Conservation (phyloP, 2,329 filamentous ascomycete genomes). For the Podosphaera xanthii region DNA sequence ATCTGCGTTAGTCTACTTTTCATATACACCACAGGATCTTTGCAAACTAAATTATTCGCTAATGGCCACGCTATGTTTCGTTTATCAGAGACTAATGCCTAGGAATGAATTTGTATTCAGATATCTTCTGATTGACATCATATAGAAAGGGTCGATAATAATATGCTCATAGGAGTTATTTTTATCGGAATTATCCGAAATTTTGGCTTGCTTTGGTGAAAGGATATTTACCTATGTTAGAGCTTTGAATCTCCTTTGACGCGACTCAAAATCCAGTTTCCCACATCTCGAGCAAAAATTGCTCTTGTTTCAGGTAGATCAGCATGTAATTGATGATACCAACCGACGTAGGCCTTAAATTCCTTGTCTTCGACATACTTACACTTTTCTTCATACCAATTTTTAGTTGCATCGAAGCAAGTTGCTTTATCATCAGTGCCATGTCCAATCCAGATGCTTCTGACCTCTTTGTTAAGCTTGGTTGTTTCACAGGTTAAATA, state of each 20-base stretch:
- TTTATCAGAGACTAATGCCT: too few relatives aligned
- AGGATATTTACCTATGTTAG: background rate
- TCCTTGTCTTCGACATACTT: slow-evolving; percentile 37
- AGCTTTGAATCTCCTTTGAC: slow-evolving; percentile 5
- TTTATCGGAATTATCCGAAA: too few relatives aligned
- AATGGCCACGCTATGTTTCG: too few relatives aligned
- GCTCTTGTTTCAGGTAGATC: slow-evolving; percentile 22
- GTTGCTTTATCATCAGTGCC: slow-evolving; percentile 53
- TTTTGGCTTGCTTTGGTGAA: background rate
- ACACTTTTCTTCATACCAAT: slow-evolving; percentile 33
- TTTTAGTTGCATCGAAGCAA: slow-evolving; percentile 38
- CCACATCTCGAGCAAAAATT: slow-evolving; percentile 30
- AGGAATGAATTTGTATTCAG: too few relatives aligned
- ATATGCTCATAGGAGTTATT: too few relatives aligned
- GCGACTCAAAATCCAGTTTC: slow-evolving; percentile 39
- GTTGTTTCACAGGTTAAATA: slow-evolving; percentile 34
- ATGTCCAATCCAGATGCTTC: slow-evolving; percentile 48
- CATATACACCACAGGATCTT: too few relatives aligned
- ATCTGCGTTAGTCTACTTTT: too few relatives aligned
- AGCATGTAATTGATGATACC: slow-evolving; percentile 51
- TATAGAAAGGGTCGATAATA: too few relatives aligned
- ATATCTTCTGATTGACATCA: too few relatives aligned
- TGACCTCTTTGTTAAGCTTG: slow-evolving; percentile 28
- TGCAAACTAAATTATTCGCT: too few relatives aligned
- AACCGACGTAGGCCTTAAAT: slow-evolving; percentile 53